These are phyloP conservation scores for Naganishia friedmannii DNA, from an alignment of 768 basidiomycete species.

Conservation along the genomic window DNA sequence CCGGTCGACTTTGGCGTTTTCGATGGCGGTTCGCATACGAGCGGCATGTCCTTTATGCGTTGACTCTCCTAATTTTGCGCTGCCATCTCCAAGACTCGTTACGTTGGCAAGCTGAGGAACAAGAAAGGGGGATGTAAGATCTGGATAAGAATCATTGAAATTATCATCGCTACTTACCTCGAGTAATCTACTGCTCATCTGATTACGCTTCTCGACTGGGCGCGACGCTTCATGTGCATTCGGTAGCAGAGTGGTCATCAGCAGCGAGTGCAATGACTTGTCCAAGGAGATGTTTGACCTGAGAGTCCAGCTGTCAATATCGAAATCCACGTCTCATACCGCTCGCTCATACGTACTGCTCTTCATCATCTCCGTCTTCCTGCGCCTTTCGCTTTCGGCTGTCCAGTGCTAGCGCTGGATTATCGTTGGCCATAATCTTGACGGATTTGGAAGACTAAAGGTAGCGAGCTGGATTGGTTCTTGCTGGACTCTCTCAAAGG, in stretches of 20 bases:
- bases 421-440: constrained; percentile 47
- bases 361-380: constrained; percentile 39
- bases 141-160: background rate
- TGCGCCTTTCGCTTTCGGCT: constrained; percentile 34
- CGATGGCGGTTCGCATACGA: constrained; percentile 46
- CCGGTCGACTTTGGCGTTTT: constrained; percentile 39
- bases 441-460: constrained; percentile 44
- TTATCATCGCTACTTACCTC: constrained; percentile 29
- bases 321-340: background rate
- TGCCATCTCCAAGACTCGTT: constrained; percentile 46
- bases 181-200: constrained; percentile 39
- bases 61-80: constrained; percentile 25
- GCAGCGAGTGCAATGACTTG: constrained; percentile 49
- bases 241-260: constrained; percentile 47
- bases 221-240: constrained; percentile 33
- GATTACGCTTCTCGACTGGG: constrained; percentile 48
- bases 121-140: too few species aligned
- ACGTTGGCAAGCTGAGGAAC: constrained; percentile 31
- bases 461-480: background rate
- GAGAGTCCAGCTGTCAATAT: constrained; percentile 2
- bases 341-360: constrained; percentile 32
- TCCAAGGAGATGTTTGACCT: constrained; percentile 50
- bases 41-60: constrained; percentile 41
- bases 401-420: constrained; percentile 25
- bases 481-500: background rate